A percentile compares a stretch with the other conserved stretches of the same genome.
These are phyloP conservation scores for Ceratocystis eucalypticola DNA, from an alignment of 2,329 filamentous ascomycete genomes.

Conservation along the genomic window DNA sequence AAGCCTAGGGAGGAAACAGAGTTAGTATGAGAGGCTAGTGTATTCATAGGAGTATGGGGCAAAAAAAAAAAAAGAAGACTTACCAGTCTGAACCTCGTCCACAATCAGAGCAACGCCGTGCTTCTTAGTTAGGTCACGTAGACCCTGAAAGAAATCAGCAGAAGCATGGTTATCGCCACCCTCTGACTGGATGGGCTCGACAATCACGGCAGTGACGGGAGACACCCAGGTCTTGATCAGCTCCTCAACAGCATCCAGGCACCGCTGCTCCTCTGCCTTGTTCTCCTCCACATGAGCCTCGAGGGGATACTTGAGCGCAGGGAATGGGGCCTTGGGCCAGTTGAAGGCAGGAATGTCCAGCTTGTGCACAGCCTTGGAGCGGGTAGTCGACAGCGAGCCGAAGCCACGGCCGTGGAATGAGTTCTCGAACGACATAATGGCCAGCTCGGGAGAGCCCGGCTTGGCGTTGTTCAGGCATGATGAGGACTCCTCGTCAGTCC, in stretches of 20 bases:
- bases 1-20: slow-evolving; percentile 37
- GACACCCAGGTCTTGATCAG: slow-evolving; percentile 67
- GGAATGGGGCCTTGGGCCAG: slow-evolving; percentile 84
- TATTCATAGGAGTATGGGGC: not conserved
- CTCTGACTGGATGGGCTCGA: slow-evolving; percentile 89
- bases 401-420: slow-evolving; percentile 83
- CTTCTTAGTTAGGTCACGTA: slow-evolving; percentile 65
- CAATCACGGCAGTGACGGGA: slow-evolving; percentile 66
- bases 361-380: slow-evolving; percentile 74
- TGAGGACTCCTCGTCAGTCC: slow-evolving; percentile 61
- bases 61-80: not conserved
- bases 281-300: slow-evolving; percentile 70
- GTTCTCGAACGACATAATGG: slow-evolving; percentile 77
- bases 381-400: slow-evolving; percentile 62
- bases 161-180: slow-evolving; percentile 91
- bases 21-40: not conserved
- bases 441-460: slow-evolving; percentile 62
- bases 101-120: slow-evolving; percentile 76
- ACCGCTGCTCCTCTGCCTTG: slow-evolving; percentile 63
- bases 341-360: slow-evolving; percentile 79
- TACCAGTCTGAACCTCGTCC: slow-evolving; percentile 77
- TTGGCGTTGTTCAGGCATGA: slow-evolving; percentile 67
- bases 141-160: slow-evolving; percentile 70
- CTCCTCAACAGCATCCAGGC: slow-evolving; percentile 69
- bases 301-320: slow-evolving; percentile 71